phyloP scores from a whole-genome alignment of 805 yeast species.

The Gaillardinia entomophila region DNA sequence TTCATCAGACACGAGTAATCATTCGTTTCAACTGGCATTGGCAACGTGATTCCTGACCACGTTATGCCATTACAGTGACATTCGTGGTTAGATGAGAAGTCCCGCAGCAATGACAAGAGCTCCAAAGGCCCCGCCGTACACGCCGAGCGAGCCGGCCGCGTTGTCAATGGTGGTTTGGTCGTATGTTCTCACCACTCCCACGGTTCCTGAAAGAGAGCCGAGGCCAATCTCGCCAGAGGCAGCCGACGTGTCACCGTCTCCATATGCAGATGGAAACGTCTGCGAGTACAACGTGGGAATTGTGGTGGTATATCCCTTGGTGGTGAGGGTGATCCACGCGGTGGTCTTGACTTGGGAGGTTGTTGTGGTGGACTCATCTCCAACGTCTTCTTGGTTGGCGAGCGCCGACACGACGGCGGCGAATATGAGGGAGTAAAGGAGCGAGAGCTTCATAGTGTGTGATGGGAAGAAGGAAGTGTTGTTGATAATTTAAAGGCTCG shows the following conservation, averaged over 20 bases:
- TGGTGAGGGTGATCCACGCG: conserved; percentile 30
- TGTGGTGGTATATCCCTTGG: conserved; percentile 22
- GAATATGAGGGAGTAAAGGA: neutral
- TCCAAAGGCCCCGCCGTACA: neutral
- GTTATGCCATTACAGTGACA: neutral
- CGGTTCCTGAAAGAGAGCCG: conserved; percentile 20
- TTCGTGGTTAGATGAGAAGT: neutral
- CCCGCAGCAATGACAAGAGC: neutral
- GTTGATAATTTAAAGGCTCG: too few species aligned
- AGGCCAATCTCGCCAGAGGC: conserved; percentile 26
- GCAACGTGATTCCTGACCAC: too few species aligned
- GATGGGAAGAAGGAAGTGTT: neutral
- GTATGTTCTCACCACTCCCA: conserved; percentile 28
- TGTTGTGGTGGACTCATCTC: conserved; percentile 8
- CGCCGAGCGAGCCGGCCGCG: conserved; percentile 3
- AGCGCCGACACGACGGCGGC: conserved; percentile 6
- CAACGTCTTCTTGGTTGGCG: conserved; percentile 10
- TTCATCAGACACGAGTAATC: too few species aligned
- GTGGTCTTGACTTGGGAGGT: conserved; percentile 17
- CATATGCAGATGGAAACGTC: conserved; percentile 17
- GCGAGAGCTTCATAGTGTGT: neutral
- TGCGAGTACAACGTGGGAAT: conserved; percentile 19
- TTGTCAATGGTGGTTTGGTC: conserved; percentile 19
- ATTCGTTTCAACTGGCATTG: too few species aligned
- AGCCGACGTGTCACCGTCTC: conserved; percentile 11